Evolutionary conservation across 257 asterid genomes (phyloP).

Genomic region (Agastache rugosa): DNA sequence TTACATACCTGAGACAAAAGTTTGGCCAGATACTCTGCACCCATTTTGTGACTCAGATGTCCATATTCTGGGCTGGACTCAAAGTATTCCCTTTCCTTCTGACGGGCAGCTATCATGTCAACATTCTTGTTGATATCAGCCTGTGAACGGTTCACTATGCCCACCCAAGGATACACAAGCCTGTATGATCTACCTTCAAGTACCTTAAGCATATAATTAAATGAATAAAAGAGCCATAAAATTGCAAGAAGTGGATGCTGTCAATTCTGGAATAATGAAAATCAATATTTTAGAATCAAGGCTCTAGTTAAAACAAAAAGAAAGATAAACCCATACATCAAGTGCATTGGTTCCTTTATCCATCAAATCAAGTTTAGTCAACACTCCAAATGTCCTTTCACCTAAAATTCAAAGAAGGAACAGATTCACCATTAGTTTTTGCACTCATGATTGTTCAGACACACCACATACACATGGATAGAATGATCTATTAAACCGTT

Average conservation of each 20-base stretch:
- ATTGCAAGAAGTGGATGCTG: slow-evolving; percentile 10
- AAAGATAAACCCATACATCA: slow-evolving; percentile 63
- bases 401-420: slow-evolving; percentile 47
- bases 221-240: slow-evolving; percentile 18
- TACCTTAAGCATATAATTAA: slow-evolving; percentile 60
- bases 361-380: slow-evolving; percentile 97
- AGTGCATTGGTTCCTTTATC: slow-evolving; percentile 95
- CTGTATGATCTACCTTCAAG: slow-evolving; percentile 93
- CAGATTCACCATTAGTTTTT: slow-evolving; percentile 14
- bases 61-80: slow-evolving; percentile 95
- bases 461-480: slow-evolving; percentile 4
- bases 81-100: slow-evolving; percentile 85
- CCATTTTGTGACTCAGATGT: slow-evolving; percentile 93
- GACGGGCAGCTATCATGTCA: slow-evolving; percentile 85
- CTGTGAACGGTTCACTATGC: slow-evolving; percentile 95
- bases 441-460: slow-evolving; percentile 7
- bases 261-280: slow-evolving; percentile 27
- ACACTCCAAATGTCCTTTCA: slow-evolving; percentile 94
- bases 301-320: slow-evolving; percentile 14
- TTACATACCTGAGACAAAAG: slow-evolving; percentile 73
- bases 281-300: slow-evolving; percentile 23
- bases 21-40: slow-evolving; percentile 92
- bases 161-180: slow-evolving; percentile 98
- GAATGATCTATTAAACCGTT: slow-evolving; percentile 24
- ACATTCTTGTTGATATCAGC: slow-evolving; percentile 96